These are phyloP conservation scores for Flaveria sonorensis DNA, from an alignment of 129 eudicot genomes.

Conservation along the genomic window DNA sequence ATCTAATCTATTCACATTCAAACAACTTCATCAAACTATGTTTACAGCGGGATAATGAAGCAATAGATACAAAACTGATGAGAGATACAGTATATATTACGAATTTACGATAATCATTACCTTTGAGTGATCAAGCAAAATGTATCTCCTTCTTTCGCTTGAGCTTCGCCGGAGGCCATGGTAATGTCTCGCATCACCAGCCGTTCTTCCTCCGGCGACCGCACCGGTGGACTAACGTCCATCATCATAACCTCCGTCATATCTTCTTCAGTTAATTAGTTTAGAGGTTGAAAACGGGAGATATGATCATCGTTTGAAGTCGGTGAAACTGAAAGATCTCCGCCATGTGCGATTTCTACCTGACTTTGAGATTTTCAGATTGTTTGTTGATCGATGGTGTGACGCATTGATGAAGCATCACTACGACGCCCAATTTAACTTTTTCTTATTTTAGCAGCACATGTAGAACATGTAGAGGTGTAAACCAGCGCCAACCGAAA, in stretches of 20 bases:
- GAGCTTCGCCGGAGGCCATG: constrained; percentile 65
- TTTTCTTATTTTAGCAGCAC: no score
- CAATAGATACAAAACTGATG: not conserved
- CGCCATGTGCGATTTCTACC: constrained; percentile 27
- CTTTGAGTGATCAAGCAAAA: constrained; percentile 73
- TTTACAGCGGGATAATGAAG: constrained; percentile 1
- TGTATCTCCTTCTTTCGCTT: constrained; percentile 68
- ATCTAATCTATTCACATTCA: constrained; percentile 7
- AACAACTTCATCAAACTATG: constrained; percentile 3
- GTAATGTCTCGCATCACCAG: constrained; percentile 66
- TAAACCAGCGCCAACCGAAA: no score
- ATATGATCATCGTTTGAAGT: constrained; percentile 15
- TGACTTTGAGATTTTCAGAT: not conserved
- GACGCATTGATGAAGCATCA: constrained; percentile 10
- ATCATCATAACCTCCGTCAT: constrained; percentile 34
- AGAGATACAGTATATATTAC: not conserved
- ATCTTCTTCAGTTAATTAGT: not conserved
- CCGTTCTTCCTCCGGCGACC: constrained; percentile 80
- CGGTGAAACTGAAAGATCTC: constrained; percentile 24
- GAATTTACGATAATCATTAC: constrained; percentile 21
- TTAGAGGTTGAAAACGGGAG: not conserved
- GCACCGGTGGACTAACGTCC: constrained; percentile 33
- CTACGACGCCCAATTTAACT: not conserved
- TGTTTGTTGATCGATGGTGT: constrained; percentile 6
- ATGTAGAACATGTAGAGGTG: no score